Conservation (phyloP, 768 basidiomycete genomes). For the Strobilomyces echinocephalus region DNA sequence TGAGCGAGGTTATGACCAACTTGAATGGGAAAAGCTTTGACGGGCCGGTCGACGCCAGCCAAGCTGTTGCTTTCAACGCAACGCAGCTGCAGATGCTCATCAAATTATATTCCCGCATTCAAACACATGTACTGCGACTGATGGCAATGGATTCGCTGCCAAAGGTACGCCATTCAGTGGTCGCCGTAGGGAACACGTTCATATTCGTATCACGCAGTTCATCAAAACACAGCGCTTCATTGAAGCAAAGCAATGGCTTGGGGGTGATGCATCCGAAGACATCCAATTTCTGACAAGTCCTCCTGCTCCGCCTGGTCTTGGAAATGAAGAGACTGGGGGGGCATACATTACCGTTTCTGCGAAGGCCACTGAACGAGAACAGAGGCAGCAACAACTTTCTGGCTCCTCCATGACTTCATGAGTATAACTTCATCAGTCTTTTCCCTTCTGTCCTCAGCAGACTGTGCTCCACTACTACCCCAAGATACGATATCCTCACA, state of each 20-base stretch:
- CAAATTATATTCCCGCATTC: slow-evolving; percentile 90
- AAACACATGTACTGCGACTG: slow-evolving; percentile 91
- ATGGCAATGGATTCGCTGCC: slow-evolving; percentile 99
- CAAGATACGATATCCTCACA: slow-evolving; percentile 28
- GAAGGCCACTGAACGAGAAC: slow-evolving; percentile 66
- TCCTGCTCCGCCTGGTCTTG: slow-evolving; percentile 66
- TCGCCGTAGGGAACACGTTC: slow-evolving; percentile 4
- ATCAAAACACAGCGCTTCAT: slow-evolving; percentile 83
- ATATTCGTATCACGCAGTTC: slow-evolving; percentile 47
- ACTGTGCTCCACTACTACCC: slow-evolving; percentile 22
- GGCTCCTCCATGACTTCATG: slow-evolving; percentile 28
- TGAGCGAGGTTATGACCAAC: slow-evolving; percentile 82
- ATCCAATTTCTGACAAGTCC: slow-evolving; percentile 54
- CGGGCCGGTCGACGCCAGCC: slow-evolving; percentile 76
- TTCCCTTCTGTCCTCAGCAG: slow-evolving; percentile 14
- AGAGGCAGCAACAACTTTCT: slow-evolving; percentile 24
- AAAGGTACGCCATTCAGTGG: slow-evolving; percentile 50
- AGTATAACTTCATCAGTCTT: slow-evolving; percentile 17
- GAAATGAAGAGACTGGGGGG: slow-evolving; percentile 68
- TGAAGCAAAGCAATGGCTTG: slow-evolving; percentile 72
- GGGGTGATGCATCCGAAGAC: slow-evolving; percentile 68
- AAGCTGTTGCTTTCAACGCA: slow-evolving; percentile 82
- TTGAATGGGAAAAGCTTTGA: slow-evolving; percentile 73
- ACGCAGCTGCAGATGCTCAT: slow-evolving; percentile 95
- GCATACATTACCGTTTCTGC: slow-evolving; percentile 86